Conservation (phyloP, 371 early-diverging fungal genomes). For the Blakeslea trispora region DNA sequence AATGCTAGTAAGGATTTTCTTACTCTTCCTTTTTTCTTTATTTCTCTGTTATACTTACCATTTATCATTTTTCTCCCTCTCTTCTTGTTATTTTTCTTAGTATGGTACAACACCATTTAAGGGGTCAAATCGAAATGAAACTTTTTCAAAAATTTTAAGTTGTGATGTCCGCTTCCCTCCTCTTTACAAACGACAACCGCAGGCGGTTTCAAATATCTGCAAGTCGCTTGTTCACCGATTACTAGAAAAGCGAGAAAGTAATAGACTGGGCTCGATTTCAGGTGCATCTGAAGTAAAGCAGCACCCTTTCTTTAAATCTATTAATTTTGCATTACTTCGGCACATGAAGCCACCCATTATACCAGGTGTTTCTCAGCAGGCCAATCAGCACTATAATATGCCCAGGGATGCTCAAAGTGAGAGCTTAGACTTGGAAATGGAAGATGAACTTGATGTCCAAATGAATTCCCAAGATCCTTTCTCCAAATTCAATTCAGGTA, state of each 20-base stretch:
- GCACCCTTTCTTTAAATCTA: constrained; percentile 89
- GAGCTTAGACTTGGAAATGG: constrained; percentile 57
- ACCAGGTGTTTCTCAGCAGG: constrained; percentile 44
- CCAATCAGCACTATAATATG: constrained; percentile 5
- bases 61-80: constrained; percentile 3
- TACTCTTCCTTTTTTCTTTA: neutral
- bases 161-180: constrained; percentile 72
- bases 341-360: constrained; percentile 86
- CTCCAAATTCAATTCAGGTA: constrained; percentile 64
- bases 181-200: constrained; percentile 17
- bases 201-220: constrained; percentile 52
- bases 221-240: constrained; percentile 76
- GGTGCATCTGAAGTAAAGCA: constrained; percentile 93
- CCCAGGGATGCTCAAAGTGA: constrained; percentile 50
- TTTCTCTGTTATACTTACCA: too few relatives aligned
- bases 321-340: constrained; percentile 89
- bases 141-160: constrained; percentile 81
- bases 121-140: constrained; percentile 79
- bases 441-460: constrained; percentile 16
- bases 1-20: constrained; percentile 73
- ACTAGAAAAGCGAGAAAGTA: constrained; percentile 78
- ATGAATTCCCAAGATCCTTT: constrained; percentile 47
- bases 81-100: constrained; percentile 22
- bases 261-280: constrained; percentile 77
- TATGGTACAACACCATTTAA: constrained; percentile 92